These are phyloP conservation scores for Datisca glomerata DNA, from an alignment of 306 rosid genomes.

Conservation along the genomic window DNA sequence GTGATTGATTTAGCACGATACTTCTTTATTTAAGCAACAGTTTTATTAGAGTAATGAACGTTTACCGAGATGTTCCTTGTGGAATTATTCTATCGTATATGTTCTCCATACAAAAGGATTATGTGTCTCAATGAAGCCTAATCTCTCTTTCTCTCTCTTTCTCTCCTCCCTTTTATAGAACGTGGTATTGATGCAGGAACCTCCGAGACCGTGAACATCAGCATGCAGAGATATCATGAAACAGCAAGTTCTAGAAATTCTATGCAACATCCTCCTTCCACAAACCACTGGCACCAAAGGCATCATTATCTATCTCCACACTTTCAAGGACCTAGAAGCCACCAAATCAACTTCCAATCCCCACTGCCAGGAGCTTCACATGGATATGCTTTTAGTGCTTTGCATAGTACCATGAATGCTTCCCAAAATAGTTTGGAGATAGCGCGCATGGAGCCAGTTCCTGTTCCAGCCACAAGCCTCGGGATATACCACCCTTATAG, in stretches of 20 bases:
- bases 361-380: conserved; percentile 42
- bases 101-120: no score
- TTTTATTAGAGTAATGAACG: no score
- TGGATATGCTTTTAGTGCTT: conserved; percentile 51
- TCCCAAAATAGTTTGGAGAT: conserved; percentile 49
- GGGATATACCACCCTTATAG: conserved; percentile 55
- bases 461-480: conserved; percentile 39
- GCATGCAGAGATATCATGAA: conserved; percentile 71
- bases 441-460: conserved; percentile 47
- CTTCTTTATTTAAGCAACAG: no score
- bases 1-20: no score
- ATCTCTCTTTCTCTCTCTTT: no score
- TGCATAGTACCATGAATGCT: conserved; percentile 30
- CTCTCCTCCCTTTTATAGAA: no score
- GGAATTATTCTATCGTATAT: no score
- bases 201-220: conserved; percentile 27
- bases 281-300: conserved; percentile 44
- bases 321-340: conserved; percentile 62
- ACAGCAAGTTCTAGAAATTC: no score
- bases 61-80: no score
- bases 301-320: conserved; percentile 49
- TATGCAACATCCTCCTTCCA: conserved; percentile 51
- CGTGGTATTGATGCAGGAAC: no score
- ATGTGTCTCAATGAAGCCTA: no score
- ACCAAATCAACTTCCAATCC: conserved; percentile 42